These are phyloP conservation scores for Cladobotryum protrusum DNA, from an alignment of 2,329 filamentous ascomycete species.

Conservation along the genomic window DNA sequence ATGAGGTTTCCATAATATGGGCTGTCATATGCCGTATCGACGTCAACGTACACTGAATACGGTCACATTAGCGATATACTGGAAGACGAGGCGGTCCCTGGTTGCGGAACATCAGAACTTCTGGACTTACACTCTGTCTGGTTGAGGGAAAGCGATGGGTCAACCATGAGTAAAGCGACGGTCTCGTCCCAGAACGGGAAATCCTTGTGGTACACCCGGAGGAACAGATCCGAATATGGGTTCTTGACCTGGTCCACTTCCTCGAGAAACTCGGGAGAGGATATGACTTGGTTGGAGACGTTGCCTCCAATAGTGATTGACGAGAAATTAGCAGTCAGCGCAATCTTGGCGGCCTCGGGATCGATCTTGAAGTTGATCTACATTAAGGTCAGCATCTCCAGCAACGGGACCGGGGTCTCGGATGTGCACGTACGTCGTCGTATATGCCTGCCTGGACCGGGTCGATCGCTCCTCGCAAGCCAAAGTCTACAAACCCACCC, in stretches of 20 bases:
- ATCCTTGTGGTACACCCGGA: background rate
- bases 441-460: too few species aligned
- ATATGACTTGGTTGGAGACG: slow-evolving; percentile 40
- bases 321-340: slow-evolving; percentile 40
- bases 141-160: slow-evolving; percentile 4
- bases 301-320: slow-evolving; percentile 40
- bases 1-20: slow-evolving; percentile 4
- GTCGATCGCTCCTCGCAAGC: slow-evolving; percentile 24
- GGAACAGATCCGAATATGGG: slow-evolving; percentile 3
- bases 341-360: slow-evolving; percentile 45
- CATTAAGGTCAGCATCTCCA: background rate
- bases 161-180: slow-evolving; percentile 1
- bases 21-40: slow-evolving; percentile 3
- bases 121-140: background rate
- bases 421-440: too few species aligned
- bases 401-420: too few species aligned
- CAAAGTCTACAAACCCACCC: slow-evolving; percentile 44
- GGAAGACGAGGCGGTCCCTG: background rate
- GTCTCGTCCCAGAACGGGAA: slow-evolving; percentile 8
- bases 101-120: too few species aligned
- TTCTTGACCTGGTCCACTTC: slow-evolving; percentile 1
- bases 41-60: slow-evolving; percentile 2
- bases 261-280: slow-evolving; percentile 25
- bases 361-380: slow-evolving; percentile 47
- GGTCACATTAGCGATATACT: background rate